phyloP scores from a whole-genome alignment of 495 filamentous ascomycete genomes.

The Aspergillus mulundensis region DNA sequence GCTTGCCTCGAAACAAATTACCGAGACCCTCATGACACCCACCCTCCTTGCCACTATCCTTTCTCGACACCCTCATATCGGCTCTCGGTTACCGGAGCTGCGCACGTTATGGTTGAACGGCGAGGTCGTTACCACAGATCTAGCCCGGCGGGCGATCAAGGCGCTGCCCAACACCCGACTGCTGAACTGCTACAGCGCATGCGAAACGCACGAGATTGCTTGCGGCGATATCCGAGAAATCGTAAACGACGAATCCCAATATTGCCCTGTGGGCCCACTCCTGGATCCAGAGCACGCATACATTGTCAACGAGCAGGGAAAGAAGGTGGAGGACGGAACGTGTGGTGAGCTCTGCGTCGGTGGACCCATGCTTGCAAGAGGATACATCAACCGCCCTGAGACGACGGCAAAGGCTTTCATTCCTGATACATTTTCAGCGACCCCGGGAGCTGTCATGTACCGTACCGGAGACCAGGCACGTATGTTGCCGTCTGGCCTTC shows the following conservation, averaged over 20 bases:
- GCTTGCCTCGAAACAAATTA: slow-evolving; percentile 52
- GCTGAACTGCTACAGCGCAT: slow-evolving; percentile 68
- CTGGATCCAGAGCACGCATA: slow-evolving; percentile 55
- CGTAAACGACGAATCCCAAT: slow-evolving; percentile 46
- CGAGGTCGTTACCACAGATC: slow-evolving; percentile 66
- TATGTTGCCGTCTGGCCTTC: slow-evolving; percentile 59
- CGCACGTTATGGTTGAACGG: slow-evolving; percentile 66
- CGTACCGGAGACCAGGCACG: slow-evolving; percentile 81
- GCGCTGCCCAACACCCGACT: slow-evolving; percentile 59
- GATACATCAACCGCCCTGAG: slow-evolving; percentile 78
- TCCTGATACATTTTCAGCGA: slow-evolving; percentile 51
- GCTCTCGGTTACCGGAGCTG: slow-evolving; percentile 52
- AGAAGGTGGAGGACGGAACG: slow-evolving; percentile 57
- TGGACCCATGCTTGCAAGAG: slow-evolving; percentile 71
- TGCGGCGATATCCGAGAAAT: slow-evolving; percentile 65
- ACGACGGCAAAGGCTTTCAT: slow-evolving; percentile 69
- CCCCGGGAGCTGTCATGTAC: slow-evolving; percentile 58
- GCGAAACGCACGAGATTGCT: slow-evolving; percentile 69
- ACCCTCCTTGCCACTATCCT: slow-evolving; percentile 63
- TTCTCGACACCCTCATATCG: slow-evolving; percentile 54
- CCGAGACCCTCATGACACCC: slow-evolving; percentile 72
- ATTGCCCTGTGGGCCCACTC: slow-evolving; percentile 60
- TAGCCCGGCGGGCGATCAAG: slow-evolving; percentile 56
- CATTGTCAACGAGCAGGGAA: slow-evolving; percentile 54
- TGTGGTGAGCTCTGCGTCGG: slow-evolving; percentile 81